Evolutionary conservation across 2,329 filamentous ascomycete species (phyloP), one percentile per base, ranked within the genome.

Genomic region (Apiospora sp.): DNA sequence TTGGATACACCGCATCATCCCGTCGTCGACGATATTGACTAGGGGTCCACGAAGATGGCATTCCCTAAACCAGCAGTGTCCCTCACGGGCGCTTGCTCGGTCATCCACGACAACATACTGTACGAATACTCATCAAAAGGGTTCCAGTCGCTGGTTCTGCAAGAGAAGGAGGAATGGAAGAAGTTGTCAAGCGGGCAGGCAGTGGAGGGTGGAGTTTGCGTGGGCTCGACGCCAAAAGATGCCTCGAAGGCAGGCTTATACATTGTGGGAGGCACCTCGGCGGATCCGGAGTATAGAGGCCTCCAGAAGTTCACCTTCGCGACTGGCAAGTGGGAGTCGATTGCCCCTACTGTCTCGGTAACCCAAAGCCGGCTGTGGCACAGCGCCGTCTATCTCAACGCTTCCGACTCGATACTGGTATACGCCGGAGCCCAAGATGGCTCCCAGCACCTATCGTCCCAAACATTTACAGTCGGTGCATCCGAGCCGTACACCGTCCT

Each of bases 91-190:
- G 91, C 94, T 79, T 98, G 96, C 84, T 94, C 95, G 72, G 90
- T 93, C 79, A 88, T 98, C 74, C 87, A 94, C 85, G 87, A 95
- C 80, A 92, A 95, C 81, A 94, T 91, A 16, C 90, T 98, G 71
- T 98, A 97, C 84, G 91, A 93, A 67, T 97, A 94, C 82, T 94
- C 94, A 7, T 84, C 90, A 12, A 84, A 89, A 67, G 93, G 91
- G 41, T 95, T 98, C 78, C 90, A 95, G 80, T 92, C 93, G 12
- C 83, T 98, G 75, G 83, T 87, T 16, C 84, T 98, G 75, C 83
- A 89, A 75, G 83, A 91, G 75, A 93, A 93, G 69, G 93, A 91
- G 68, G 83, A 90, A 83, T 98, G 96, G 96, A 85, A 88, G 75
- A 80, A 86, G 76, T 82, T 96, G 76, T 79, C 87, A 0, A 88